These are phyloP conservation scores for Tinospora cordifolia DNA, from an alignment of 164 flowering plant genomes.

Conservation along the genomic window DNA sequence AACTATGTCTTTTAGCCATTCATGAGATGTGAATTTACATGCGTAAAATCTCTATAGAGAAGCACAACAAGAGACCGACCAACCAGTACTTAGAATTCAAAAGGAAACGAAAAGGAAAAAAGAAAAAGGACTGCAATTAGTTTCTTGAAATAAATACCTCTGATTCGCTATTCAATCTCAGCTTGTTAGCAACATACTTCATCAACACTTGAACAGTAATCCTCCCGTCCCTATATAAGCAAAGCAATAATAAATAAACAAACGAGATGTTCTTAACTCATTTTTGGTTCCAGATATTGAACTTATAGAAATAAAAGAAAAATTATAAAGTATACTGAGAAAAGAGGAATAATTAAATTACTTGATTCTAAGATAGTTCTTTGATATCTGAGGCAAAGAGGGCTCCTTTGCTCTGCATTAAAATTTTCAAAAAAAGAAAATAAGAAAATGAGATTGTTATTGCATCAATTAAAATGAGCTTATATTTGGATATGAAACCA, in stretches of 20 bases:
- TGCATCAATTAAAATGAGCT: neutral
- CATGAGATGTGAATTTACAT: conserved; percentile 5
- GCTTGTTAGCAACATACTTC: conserved; percentile 89
- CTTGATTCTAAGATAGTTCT: conserved; percentile 93
- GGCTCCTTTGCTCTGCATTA: conserved; percentile 70
- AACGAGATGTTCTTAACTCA: neutral
- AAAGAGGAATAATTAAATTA: conserved; percentile 21
- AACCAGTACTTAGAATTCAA: conserved; percentile 9
- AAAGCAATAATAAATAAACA: neutral
- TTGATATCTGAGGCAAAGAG: conserved; percentile 82
- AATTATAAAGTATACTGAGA: neutral
- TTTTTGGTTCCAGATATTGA: neutral
- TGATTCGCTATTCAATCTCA: conserved; percentile 78
- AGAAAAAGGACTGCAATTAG: neutral
- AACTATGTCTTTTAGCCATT: conserved; percentile 3
- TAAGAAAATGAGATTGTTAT: conserved; percentile 7
- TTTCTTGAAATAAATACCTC: conserved; percentile 51
- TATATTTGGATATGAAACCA: neutral
- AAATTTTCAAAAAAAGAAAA: neutral
- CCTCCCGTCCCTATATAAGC: conserved; percentile 58
- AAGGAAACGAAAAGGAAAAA: neutral
- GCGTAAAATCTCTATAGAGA: neutral
- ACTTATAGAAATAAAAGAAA: neutral
- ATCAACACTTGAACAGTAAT: conserved; percentile 76
- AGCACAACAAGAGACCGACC: conserved; percentile 12